Base-by-base conservation (phyloP, 2,329 filamentous ascomycete genomes). In the Alternaria ethzedia region DNA sequence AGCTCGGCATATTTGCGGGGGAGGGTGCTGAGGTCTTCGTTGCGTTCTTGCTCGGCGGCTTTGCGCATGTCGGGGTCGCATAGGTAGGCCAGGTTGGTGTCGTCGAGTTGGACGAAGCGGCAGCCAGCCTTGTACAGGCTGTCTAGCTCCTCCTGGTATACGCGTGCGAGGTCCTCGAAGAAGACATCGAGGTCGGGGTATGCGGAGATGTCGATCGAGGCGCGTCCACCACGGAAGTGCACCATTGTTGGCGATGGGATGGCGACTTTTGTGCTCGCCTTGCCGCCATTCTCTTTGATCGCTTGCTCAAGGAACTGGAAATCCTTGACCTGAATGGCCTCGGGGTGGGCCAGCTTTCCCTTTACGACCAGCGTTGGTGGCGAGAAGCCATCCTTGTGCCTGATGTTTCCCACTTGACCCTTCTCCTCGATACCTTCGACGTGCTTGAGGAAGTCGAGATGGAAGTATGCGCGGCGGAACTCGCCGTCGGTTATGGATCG, bases 241-340 rank as follows among this genome's bases (percentile, higher is more conserved):
- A 87, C 83, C 86, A 87, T 87, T n/a, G 86, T 88, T 12, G 86
- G 86, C 44, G 79, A 83, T 4, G 86, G 86, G 63, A 88, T 87
- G 80, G 84, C 86, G 30, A 88, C 86, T 75, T 88, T 88, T 44
- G 83, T 82, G 3, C 79, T 84, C 7, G 78, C 79, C 49, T 73
- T 76, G 56, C 77, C 77, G 56, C 74, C 78, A 28, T 75, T 75
- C 43, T 75, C 56, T 54, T 76, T 78, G 74, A 87, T 84, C 47
- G 81, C 81, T 28, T 79, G 71, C 77, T 86, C 82, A 56, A 88
- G 83, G 77, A 83, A 87, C 61, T 82, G 76, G 80, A 84, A 88
- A 78, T 88, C 86, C 64, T 85, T 82, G 52, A 87, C 85, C 74
- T 87, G 86, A 70, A 88, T 86, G 6, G 84, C 78, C 59, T 83